Base-by-base conservation (phyloP, 768 basidiomycete genomes). In the Mycena alexandri region DNA sequence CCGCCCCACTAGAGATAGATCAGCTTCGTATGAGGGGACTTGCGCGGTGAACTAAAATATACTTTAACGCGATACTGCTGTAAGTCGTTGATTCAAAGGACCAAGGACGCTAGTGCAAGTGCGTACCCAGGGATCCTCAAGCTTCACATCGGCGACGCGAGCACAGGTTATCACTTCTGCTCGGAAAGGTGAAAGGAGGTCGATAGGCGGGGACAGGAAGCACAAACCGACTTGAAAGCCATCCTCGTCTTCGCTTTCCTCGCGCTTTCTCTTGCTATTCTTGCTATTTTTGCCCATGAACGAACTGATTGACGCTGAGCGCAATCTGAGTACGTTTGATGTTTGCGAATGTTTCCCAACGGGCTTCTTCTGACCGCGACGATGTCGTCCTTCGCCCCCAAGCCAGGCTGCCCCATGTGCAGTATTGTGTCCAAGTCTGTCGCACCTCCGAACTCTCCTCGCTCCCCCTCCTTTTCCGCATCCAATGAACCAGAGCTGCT, bases 371-470 rank as follows among this genome's bases (percentile, higher is more conserved):
- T 29, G 29, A 29, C 29, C 29, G 29, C 29, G 29, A 29, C 57
- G 65, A 86, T 89, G 83, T 77, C 84, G 16, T 93, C 84, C 19
- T 93, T 89, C 71, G 77, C 87, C 24, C 81, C 90, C 7, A 90
- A 87, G 71, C 79, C 87, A 24, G 92, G 92, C 61, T 93, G 92
- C 76, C 90, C 92, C 14, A 85, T 93, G 85, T 93, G 92, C 78
- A 79, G 90, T 75, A 91, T 92, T 33, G 89, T 93, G 58, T 79
- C 89, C 22, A 79, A 84, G 24, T 87, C 90, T 13, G 77, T 80
- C 53, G 76, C 81, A 25, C 82, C 82, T 16, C 75, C 79, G 22
- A 79, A 81, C 73, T 82, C 86, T 8, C 82, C 85, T 7, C 81
- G 81, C 48, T 78, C 83, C 0, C 85, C 85, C 6, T 77, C 81